Evolutionary conservation across 2,329 filamentous ascomycete genomes (phyloP).

Genomic region (Thielaviopsis populi): DNA sequence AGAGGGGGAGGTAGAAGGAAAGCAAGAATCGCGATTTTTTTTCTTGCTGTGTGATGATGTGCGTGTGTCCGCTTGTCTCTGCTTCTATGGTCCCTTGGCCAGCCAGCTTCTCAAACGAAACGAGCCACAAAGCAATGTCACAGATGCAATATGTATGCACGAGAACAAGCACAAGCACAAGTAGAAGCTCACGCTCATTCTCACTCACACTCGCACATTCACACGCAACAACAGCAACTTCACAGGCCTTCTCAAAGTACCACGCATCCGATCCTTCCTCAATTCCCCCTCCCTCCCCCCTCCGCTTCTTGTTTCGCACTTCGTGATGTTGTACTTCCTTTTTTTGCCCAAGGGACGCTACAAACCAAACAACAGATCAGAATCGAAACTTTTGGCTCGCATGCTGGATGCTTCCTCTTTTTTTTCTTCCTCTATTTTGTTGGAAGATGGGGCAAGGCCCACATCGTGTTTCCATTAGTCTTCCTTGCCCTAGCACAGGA

Average conservation of each 20-base stretch:
- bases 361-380: not conserved
- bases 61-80: not conserved
- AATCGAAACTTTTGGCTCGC: not conserved
- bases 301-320: not conserved
- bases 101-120: not conserved
- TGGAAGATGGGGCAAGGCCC: not conserved
- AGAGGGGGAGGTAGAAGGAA: not conserved
- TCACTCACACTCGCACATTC: no score
- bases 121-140: not conserved
- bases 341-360: not conserved
- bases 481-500: not conserved
- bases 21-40: not conserved
- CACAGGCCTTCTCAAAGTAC: slow-evolving; percentile 3
- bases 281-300: no score
- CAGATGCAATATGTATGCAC: not conserved
- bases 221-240: not conserved
- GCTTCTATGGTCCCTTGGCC: not conserved
- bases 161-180: not conserved
- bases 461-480: not conserved
- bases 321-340: not conserved
- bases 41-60: not conserved
- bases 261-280: not conserved
- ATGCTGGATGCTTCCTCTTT: not conserved
- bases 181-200: no score
- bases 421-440: not conserved